Base-by-base conservation (phyloP, 352 stramenopile genomes). In the Peronosclerospora sorghi region DNA sequence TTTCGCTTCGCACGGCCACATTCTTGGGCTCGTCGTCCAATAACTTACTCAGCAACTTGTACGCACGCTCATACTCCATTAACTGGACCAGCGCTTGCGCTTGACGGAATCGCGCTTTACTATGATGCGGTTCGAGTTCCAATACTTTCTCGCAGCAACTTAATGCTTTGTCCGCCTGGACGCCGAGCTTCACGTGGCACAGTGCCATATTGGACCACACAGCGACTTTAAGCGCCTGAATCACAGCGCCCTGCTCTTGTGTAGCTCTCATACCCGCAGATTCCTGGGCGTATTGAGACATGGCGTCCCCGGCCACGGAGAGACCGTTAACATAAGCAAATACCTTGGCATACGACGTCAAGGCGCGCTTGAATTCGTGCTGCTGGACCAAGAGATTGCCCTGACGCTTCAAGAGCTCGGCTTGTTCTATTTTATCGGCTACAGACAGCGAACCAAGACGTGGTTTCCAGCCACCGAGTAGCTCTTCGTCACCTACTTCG, bases 271-370 rank as follows among this genome's bases (percentile, higher is more conserved):
- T 73, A 42, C 72, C 62, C 3, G 54, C 42, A 15, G 48, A 45
- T 13, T 45, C 45, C 13, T 65, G 56, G 12, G 70, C 62, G 58
- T 92, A 92, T 57, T 82, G 68, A 21, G 62, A 55, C 79, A 92
- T 92, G 29, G 70, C 62, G 51, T 92, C 79, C 23, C 76, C 76
- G 17, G 79, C 51, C 36, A 79, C 63, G 8, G 73, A 86, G 21
- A 92, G 32, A 0, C 79, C 79, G 48, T 89, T 92, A 26, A 92
- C 64, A 45, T 89, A 92, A 26, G 78, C 70, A 50, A 89, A 89
- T 27, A 92, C 71, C 40, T 80, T 74, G 46, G 70, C 63, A 63
- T 92, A 92, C 15, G 59, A 58, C 12, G 35, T 27, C 40, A 88
- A 43, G 13, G 79, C 79, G 32, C 69, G 68, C 57, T 78, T 75